phyloP scores from a whole-genome alignment of 2,329 filamentous ascomycete species.

The Scolecobasidium constrictum region DNA sequence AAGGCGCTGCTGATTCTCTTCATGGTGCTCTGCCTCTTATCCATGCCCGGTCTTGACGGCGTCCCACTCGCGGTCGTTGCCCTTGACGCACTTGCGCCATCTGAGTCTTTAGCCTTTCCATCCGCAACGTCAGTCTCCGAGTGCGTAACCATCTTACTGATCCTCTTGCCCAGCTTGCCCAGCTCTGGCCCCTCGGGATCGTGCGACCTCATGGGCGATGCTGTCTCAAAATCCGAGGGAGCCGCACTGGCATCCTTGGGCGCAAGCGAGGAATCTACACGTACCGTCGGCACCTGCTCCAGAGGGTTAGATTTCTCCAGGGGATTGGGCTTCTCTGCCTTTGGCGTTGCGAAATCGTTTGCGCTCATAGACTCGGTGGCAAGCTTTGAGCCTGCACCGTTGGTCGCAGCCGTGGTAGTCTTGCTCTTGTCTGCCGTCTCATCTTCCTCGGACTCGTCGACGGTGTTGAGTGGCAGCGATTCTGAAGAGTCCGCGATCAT shows the following conservation, averaged over 20 bases:
- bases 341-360: slow-evolving; percentile 5
- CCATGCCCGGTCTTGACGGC: slow-evolving; percentile 3
- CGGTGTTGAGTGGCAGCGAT: slow-evolving; percentile 2
- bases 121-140: background rate
- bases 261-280: background rate
- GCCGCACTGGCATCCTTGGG: background rate
- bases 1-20: slow-evolving; percentile 8
- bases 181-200: background rate
- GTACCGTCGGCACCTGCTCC: background rate
- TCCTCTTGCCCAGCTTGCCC: background rate
- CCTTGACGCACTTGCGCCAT: background rate
- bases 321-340: slow-evolving; percentile 5
- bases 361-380: background rate
- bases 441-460: background rate
- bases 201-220: background rate
- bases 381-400: background rate
- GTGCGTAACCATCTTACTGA: background rate
- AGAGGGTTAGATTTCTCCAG: background rate
- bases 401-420: background rate
- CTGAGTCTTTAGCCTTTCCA: background rate
- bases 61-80: background rate
- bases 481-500: slow-evolving; percentile 7
- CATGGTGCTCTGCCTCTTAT: slow-evolving; percentile 8
- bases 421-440: background rate
- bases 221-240: background rate